Percentiles rank a stretch among this genome's conserved stretches.
Evolutionary conservation across 2,329 filamentous ascomycete genomes (phyloP).

Genomic region (Penicillium sp.): DNA sequence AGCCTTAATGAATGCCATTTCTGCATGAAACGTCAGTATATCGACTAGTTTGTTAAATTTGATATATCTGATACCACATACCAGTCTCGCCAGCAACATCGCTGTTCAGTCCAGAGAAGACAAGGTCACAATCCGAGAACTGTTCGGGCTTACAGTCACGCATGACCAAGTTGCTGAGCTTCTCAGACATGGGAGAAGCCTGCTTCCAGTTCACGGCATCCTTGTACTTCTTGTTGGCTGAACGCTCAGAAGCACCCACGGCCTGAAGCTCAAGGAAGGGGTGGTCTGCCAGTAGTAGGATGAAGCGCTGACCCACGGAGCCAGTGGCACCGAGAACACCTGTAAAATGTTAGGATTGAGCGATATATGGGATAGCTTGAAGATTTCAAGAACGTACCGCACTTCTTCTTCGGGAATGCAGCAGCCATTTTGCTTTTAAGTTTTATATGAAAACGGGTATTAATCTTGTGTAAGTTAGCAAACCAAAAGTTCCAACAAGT

Average conservation of each 20-base stretch:
- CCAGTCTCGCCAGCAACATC: slow-evolving; percentile 90
- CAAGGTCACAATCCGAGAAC: slow-evolving; percentile 85
- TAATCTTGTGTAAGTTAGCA: slow-evolving; percentile 10
- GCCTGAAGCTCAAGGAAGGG: slow-evolving; percentile 83
- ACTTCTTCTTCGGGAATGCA: slow-evolving; percentile 41
- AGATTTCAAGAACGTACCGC: slow-evolving; percentile 32
- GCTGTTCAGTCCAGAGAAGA: slow-evolving; percentile 90
- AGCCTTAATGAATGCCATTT: slow-evolving; percentile 85
- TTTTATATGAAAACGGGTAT: slow-evolving; percentile 6
- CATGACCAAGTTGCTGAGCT: slow-evolving; percentile 76
- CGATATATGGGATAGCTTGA: not conserved
- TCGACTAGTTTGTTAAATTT: not conserved
- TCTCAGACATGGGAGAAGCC: slow-evolving; percentile 73
- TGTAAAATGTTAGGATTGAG: slow-evolving; percentile 33
- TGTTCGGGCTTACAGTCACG: slow-evolving; percentile 79
- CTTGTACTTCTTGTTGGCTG: slow-evolving; percentile 89
- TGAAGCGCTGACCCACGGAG: slow-evolving; percentile 92
- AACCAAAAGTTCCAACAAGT: not conserved
- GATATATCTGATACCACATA: slow-evolving; percentile 44
- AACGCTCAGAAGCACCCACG: slow-evolving; percentile 83
- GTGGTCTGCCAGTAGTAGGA: slow-evolving; percentile 84
- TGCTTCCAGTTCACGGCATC: slow-evolving; percentile 97
- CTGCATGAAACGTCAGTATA: slow-evolving; percentile 45
- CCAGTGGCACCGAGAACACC: slow-evolving; percentile 87
- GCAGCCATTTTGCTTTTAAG: slow-evolving; percentile 29